Evolutionary conservation across 2,329 filamentous ascomycete genomes (phyloP).

Genomic region (Clarireedia paspali): DNA sequence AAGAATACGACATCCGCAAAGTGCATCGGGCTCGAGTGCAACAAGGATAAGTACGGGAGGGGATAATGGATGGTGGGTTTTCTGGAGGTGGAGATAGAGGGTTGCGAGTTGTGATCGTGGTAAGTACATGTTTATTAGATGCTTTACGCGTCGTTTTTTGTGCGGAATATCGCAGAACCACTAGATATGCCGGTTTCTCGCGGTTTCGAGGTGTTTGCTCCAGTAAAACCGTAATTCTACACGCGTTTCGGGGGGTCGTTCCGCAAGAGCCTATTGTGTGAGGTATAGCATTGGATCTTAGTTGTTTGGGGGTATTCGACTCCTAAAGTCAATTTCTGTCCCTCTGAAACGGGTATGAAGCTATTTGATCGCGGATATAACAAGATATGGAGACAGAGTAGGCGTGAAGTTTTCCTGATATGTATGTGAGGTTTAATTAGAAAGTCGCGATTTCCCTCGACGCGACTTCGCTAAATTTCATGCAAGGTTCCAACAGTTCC

Average conservation of each 20-base stretch:
- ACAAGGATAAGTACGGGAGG: slow-evolving; percentile 87
- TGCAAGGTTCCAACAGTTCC: not conserved
- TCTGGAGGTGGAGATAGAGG: slow-evolving; percentile 83
- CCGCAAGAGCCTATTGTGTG: not conserved
- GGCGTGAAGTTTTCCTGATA: not conserved
- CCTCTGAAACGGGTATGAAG: not conserved
- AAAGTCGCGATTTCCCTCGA: slow-evolving; percentile 6
- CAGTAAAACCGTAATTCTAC: not conserved
- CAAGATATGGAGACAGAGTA: not conserved
- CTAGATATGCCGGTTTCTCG: not conserved
- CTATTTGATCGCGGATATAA: not conserved
- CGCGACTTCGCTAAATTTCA: slow-evolving; percentile 8
- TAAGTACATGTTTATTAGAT: slow-evolving; percentile 67
- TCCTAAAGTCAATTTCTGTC: not conserved
- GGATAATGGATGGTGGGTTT: slow-evolving; percentile 79
- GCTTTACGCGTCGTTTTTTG: slow-evolving; percentile 11
- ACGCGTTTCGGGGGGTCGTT: not conserved
- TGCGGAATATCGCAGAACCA: slow-evolving; percentile 6
- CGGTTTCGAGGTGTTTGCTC: too few species aligned
- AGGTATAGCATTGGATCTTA: not conserved
- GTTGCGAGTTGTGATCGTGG: slow-evolving; percentile 83
- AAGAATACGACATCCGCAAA: slow-evolving; percentile 92
- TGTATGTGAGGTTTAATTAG: not conserved
- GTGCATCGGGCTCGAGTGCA: slow-evolving; percentile 87
- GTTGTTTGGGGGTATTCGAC: not conserved